These are phyloP conservation scores for Henningerozyma blattae DNA, from an alignment of 805 yeast genomes.

Conservation along the genomic window DNA sequence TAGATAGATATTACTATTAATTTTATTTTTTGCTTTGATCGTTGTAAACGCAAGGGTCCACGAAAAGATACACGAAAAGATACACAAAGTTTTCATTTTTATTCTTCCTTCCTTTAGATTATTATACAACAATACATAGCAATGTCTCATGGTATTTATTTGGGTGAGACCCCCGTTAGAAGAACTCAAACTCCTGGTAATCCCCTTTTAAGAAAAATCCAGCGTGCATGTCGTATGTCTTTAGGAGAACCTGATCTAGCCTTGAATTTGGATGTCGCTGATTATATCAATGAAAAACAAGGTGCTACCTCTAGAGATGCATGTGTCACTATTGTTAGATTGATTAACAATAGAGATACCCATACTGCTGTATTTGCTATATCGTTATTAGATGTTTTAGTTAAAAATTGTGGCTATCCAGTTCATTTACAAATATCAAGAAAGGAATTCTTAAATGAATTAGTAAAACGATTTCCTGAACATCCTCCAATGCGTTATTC, in stretches of 20 bases:
- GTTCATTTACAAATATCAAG: constrained; percentile 90
- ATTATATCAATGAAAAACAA: constrained; percentile 82
- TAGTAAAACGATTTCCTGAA: constrained; percentile 89
- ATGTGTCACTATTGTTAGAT: constrained; percentile 69
- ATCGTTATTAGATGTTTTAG: constrained; percentile 73
- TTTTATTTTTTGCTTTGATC: no score
- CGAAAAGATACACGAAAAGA: no score
- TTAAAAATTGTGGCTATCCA: constrained; percentile 96
- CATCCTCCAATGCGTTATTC: constrained; percentile 81
- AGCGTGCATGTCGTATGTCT: constrained; percentile 80
- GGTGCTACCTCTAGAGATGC: constrained; percentile 89
- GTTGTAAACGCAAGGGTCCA: no score
- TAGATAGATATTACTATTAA: no score
- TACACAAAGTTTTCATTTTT: no score
- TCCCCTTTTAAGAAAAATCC: constrained; percentile 32
- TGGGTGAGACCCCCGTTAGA: constrained; percentile 24
- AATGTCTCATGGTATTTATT: constrained; percentile 23
- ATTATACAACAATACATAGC: no score
- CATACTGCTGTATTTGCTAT: constrained; percentile 79
- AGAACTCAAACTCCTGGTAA: constrained; percentile 19
- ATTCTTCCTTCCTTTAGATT: no score
- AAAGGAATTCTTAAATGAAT: constrained; percentile 85
- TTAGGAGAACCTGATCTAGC: constrained; percentile 79
- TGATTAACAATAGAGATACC: constrained; percentile 72
- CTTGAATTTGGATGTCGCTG: constrained; percentile 85